Conservation (phyloP, 1,284 basidiomycete genomes). For the Ustilago trichophora region DNA sequence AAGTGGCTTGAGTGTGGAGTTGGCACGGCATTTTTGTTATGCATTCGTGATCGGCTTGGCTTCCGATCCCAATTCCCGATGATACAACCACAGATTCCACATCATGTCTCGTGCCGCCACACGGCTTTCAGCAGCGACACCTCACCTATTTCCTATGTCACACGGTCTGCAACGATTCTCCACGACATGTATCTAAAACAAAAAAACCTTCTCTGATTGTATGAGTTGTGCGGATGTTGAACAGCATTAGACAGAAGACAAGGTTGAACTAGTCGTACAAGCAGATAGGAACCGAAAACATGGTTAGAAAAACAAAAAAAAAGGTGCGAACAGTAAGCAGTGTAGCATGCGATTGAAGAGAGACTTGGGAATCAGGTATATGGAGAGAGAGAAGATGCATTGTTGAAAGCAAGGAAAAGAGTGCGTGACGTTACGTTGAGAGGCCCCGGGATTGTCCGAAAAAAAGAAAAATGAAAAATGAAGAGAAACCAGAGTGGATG, state of each 20-base stretch:
- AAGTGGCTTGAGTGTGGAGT: no score
- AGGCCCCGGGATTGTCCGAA: slow-evolving; percentile 40
- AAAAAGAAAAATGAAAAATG: no score
- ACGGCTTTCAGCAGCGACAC: no score
- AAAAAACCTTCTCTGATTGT: slow-evolving; percentile 28
- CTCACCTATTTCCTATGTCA: no score
- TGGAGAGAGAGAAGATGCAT: slow-evolving; percentile 37
- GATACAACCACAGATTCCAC: no score
- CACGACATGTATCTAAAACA: no score
- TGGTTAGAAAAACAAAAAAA: slow-evolving; percentile 6
- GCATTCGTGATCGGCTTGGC: no score
- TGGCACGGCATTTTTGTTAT: no score
- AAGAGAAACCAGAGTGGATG: no score
- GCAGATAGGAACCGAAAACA: slow-evolving; percentile 12
- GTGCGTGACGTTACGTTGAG: slow-evolving; percentile 48
- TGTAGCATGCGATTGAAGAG: slow-evolving; percentile 7
- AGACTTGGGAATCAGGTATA: slow-evolving; percentile 27
- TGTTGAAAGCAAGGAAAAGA: slow-evolving; percentile 45
- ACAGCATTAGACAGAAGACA: slow-evolving; percentile 45
- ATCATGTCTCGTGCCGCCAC: no score
- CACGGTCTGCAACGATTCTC: no score
- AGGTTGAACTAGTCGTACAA: slow-evolving; percentile 56
- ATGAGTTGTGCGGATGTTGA: slow-evolving; percentile 44
- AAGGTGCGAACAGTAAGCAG: slow-evolving; percentile 11
- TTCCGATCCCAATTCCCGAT: no score